Percentiles rank a stretch among this genome's conserved stretches.
Evolutionary conservation across 116 monocot genomes (phyloP).

Genomic region (Iris pallida): DNA sequence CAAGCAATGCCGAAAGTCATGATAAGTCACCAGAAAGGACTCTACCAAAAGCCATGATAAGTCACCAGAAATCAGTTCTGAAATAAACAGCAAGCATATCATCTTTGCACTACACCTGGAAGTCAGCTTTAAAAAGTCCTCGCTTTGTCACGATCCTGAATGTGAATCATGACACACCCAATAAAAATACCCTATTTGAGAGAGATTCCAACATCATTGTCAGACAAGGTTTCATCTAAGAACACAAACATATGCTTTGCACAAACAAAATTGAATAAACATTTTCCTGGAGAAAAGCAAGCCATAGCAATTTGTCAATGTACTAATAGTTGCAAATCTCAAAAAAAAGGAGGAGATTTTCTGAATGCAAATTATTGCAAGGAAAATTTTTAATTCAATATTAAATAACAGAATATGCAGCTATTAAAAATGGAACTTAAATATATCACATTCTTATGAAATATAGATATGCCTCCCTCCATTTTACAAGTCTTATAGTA

Average conservation of each 20-base stretch:
- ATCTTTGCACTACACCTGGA: constrained; percentile 61
- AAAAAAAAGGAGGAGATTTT: neutral
- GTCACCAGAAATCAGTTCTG: constrained; percentile 42
- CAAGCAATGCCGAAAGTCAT: too few relatives aligned
- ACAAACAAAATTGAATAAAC: constrained; percentile 29
- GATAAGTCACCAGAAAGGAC: constrained; percentile 42
- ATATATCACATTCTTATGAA: neutral
- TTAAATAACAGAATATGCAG: neutral
- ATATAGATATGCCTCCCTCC: too few relatives aligned
- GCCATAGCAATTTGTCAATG: constrained; percentile 4
- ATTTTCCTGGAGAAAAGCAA: constrained; percentile 18
- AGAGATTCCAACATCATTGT: constrained; percentile 81
- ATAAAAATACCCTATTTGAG: constrained; percentile 88
- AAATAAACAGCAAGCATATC: constrained; percentile 46
- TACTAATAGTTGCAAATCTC: neutral
- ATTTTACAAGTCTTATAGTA: too few relatives aligned
- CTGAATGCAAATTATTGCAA: neutral
- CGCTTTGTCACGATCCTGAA: constrained; percentile 73
- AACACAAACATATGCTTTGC: constrained; percentile 31
- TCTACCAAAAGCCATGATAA: constrained; percentile 36
- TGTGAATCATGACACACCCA: constrained; percentile 90
- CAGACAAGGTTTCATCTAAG: constrained; percentile 50
- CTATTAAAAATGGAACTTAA: neutral
- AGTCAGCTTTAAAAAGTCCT: constrained; percentile 56
- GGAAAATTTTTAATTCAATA: neutral